Percentiles rank a stretch among this genome's conserved stretches.
Conservation (phyloP, 2,329 filamentous ascomycete genomes). For the Neonectria sp. region DNA sequence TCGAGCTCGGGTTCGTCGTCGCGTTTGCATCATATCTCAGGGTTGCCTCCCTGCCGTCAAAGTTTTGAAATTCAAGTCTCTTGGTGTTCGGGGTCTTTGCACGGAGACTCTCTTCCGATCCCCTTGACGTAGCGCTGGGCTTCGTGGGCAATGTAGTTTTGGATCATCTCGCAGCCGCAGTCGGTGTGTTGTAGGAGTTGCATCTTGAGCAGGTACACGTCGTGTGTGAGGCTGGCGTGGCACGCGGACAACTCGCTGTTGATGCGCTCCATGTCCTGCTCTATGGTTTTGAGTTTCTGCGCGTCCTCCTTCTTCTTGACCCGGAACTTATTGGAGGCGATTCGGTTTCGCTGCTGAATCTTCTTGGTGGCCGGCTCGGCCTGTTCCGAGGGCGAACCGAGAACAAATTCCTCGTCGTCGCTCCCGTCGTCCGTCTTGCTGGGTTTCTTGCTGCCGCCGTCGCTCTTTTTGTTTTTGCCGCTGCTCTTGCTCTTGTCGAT, state of each 20-base stretch:
- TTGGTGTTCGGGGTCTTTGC: neutral
- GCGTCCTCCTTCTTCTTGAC: conserved; percentile 40
- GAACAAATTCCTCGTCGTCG: neutral
- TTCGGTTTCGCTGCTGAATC: conserved; percentile 40
- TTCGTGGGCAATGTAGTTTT: conserved; percentile 41
- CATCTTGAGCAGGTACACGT: conserved; percentile 45
- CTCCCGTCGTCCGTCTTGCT: neutral
- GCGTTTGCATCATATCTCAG: neutral
- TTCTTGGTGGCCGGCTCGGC: neutral
- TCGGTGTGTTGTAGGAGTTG: conserved; percentile 40
- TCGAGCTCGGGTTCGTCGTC: neutral
- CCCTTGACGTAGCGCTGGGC: conserved; percentile 34
- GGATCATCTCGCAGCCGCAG: conserved; percentile 43
- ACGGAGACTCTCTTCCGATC: neutral
- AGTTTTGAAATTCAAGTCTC: neutral
- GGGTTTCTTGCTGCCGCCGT: neutral
- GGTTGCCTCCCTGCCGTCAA: neutral
- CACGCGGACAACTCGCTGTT: conserved; percentile 30
- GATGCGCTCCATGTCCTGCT: conserved; percentile 36
- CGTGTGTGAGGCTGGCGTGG: conserved; percentile 34
- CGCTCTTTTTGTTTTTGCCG: neutral
- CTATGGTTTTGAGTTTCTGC: conserved; percentile 30
- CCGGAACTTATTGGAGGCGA: conserved; percentile 47
- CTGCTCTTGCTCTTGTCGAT: neutral
- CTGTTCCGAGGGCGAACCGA: neutral